Percentiles rank a stretch among this genome's conserved stretches.
phyloP scores from a whole-genome alignment of 805 yeast species.

The Lachancea quebecensis region DNA sequence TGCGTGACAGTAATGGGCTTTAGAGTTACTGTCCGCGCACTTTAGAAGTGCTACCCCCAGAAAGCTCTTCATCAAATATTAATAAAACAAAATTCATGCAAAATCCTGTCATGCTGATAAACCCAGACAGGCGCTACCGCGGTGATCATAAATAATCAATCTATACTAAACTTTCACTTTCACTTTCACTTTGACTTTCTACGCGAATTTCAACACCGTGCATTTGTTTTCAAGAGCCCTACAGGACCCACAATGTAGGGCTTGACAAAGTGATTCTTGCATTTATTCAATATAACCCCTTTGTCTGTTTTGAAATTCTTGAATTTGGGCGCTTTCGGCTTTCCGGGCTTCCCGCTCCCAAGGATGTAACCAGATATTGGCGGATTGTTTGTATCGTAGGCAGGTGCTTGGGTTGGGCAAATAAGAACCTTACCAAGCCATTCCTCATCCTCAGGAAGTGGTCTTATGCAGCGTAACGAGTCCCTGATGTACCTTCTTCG shows the following conservation, averaged over 20 bases:
- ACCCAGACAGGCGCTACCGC: too few species aligned
- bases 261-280: slow-evolving; percentile 26
- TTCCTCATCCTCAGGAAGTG: slow-evolving; percentile 43
- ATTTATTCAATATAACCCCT: slow-evolving; percentile 11
- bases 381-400: slow-evolving; percentile 19
- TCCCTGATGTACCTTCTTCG: slow-evolving; percentile 41
- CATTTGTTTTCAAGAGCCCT: slow-evolving; percentile 20
- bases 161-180: too few species aligned
- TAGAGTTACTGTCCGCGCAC: too few species aligned
- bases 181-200: too few species aligned
- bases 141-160: too few species aligned
- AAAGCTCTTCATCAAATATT: too few species aligned
- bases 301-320: slow-evolving; percentile 5
- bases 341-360: neutral
- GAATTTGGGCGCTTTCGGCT: slow-evolving; percentile 6
- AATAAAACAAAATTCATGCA: too few species aligned
- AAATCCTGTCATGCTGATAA: too few species aligned
- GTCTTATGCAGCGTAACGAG: slow-evolving; percentile 50
- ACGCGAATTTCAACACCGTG: neutral
- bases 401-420: slow-evolving; percentile 24
- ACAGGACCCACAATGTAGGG: slow-evolving; percentile 27
- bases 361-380: slow-evolving; percentile 16
- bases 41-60: too few species aligned
- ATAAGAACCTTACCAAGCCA: slow-evolving; percentile 47
- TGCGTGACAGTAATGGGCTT: too few species aligned